Evolutionary conservation across 208 protist species (phyloP).

Genomic region (Angomonas deanei): DNA sequence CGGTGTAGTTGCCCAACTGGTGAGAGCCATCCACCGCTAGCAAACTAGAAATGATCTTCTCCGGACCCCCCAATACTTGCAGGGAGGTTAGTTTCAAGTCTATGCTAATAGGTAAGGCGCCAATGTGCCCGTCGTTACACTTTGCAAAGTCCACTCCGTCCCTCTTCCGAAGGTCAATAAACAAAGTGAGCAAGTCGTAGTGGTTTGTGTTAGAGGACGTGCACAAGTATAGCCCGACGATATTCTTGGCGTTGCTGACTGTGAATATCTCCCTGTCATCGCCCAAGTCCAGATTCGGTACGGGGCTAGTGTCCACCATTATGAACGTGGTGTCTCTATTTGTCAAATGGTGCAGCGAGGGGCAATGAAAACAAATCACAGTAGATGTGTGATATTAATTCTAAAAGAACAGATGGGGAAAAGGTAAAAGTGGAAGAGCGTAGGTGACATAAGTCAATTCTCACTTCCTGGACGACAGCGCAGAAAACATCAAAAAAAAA

Average conservation of each 20-base stretch:
- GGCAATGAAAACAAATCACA: too few relatives aligned
- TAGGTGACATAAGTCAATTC: too few relatives aligned
- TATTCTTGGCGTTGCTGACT: neutral
- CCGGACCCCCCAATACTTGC: neutral
- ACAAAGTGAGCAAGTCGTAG: slow-evolving; percentile 1
- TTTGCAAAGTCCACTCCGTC: neutral
- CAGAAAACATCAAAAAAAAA: too few relatives aligned
- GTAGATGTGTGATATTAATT: too few relatives aligned
- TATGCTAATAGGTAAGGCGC: neutral
- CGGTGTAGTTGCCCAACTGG: neutral
- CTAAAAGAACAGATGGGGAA: too few relatives aligned
- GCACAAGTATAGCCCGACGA: neutral
- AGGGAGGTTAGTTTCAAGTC: neutral
- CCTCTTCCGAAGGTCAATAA: neutral
- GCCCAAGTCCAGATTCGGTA: neutral
- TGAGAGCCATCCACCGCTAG: neutral
- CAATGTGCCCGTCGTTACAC: neutral
- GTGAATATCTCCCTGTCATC: neutral
- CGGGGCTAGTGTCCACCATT: neutral
- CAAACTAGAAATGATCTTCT: neutral
- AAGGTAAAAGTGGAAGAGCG: too few relatives aligned
- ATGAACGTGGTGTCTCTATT: too few relatives aligned
- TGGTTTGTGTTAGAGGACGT: neutral
- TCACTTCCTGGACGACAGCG: too few relatives aligned
- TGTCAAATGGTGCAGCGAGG: too few relatives aligned